Base-by-base conservation (phyloP, 2,329 filamentous ascomycete genomes). In the Pyrenophora graminea region DNA sequence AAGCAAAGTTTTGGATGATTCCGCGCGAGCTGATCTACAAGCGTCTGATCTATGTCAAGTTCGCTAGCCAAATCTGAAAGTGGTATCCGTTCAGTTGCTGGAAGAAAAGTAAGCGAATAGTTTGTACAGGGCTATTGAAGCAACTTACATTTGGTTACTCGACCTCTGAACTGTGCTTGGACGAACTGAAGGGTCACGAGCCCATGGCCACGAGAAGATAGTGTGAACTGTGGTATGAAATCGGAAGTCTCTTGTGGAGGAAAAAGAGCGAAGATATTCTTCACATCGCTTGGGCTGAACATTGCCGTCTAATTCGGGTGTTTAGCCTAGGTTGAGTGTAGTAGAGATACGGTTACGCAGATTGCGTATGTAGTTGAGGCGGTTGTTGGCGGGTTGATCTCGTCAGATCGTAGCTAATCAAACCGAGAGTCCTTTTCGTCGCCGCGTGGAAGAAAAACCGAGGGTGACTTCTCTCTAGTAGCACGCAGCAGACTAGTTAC, bases 221-320 rank as follows among this genome's bases (percentile, higher is more conserved):
- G 40, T 17, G 70, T 40, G 19, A 73, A 45, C 3, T 56, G 49
- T 17, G 63, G 61, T 38, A 56, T 42, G 9, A 46, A 38, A 17
- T 37, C 27, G 27, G 25, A 44, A 30, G 17, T 54, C 10, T 59
- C 58, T 23, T 48, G 46, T 6, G 63, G 62, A 38, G 59, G 62
- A 12, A 72, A 61, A 10, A 62, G 42, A 12, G 55, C 45, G 21
- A 62, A 62, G 3, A 72, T 52, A 15, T 69, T 61, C 31, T 56
- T 64, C 8, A 69, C 56, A 48, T 74, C 70, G 23, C 67, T 62
- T n/a, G 49, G 44, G 7, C 69, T 68, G 42, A 74, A 74, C 69
- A 73, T 73, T 9, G 6, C 39, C 19, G 33, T 18, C 1, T 7
- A 19, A n/a, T 25, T 25, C 30, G 15, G 19, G 5, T 21, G 19